Percentiles rank a stretch among this genome's conserved stretches.
Conservation (phyloP, 495 filamentous ascomycete species). For the Podospora pseudocomata region DNA sequence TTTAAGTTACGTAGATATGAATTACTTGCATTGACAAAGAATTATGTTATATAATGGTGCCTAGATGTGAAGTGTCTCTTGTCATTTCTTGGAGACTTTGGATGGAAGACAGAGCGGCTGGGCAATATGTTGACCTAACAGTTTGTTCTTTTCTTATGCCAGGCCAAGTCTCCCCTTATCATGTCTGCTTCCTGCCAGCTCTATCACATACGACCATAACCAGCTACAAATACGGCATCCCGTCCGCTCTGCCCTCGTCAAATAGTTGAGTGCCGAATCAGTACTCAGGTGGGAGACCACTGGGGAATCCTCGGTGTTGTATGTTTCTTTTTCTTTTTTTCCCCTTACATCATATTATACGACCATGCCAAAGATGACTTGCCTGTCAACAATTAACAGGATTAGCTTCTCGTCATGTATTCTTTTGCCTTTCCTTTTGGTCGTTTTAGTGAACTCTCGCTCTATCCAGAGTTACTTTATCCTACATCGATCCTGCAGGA, state of each 20-base stretch:
- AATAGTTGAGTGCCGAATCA: neutral
- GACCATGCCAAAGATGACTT: too few species aligned
- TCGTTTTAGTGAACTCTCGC: too few species aligned
- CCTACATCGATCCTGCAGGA: too few species aligned
- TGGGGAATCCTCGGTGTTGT: neutral
- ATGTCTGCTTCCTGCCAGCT: neutral
- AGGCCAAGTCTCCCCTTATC: neutral
- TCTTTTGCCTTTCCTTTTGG: too few species aligned
- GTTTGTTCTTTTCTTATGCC: too few species aligned
- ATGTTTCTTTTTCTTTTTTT: neutral
- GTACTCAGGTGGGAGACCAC: neutral
- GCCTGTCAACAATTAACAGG: too few species aligned
- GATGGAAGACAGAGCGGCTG: neutral
- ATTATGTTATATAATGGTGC: neutral
- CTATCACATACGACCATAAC: neutral
- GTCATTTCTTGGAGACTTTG: neutral
- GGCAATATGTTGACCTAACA: too few species aligned
- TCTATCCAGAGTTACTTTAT: too few species aligned
- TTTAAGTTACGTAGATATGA: slow-evolving; percentile 34
- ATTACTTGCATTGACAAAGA: slow-evolving; percentile 15
- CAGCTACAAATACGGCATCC: neutral
- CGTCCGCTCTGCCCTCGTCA: neutral
- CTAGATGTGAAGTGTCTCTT: neutral
- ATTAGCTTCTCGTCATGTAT: too few species aligned
- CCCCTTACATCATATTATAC: too few species aligned